Evolutionary conservation across 345 rosid species (phyloP).

Genomic region (Salix dunnii): DNA sequence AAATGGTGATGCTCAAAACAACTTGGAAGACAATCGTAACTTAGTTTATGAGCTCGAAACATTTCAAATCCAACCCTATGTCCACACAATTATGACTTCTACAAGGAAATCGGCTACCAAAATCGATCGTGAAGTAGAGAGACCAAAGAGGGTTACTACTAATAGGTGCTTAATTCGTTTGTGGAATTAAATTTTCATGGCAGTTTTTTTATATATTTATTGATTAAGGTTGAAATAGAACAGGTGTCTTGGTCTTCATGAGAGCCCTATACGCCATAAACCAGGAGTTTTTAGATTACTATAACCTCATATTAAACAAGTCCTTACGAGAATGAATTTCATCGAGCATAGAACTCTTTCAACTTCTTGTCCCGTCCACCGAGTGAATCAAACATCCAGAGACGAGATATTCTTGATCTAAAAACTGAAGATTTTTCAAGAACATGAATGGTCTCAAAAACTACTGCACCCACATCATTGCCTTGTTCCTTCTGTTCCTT

Average conservation of each 20-base stretch:
- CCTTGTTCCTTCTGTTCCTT: slow-evolving; percentile 7
- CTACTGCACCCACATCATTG: background rate
- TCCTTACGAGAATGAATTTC: background rate
- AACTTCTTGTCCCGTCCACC: background rate
- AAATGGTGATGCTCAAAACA: too few species aligned
- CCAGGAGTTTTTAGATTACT: background rate
- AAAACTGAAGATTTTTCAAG: background rate
- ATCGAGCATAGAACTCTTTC: background rate
- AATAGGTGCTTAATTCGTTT: too few species aligned
- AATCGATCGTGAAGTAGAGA: too few species aligned
- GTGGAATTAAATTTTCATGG: too few species aligned
- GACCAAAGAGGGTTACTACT: too few species aligned
- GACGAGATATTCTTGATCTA: background rate
- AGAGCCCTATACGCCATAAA: background rate
- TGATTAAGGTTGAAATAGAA: background rate
- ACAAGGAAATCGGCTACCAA: too few species aligned
- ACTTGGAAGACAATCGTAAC: background rate
- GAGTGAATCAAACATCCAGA: background rate
- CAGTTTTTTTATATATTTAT: too few species aligned
- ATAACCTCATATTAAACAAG: too few species aligned
- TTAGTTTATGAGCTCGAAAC: background rate
- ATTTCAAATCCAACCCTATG: background rate
- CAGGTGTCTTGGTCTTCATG: background rate
- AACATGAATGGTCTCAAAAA: slow-evolving; percentile 12
- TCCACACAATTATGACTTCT: background rate